A percentile compares a stretch with the other conserved stretches of the same genome.
These are phyloP conservation scores for Globisporangium parvum DNA, from an alignment of 352 stramenopile genomes.

Conservation along the genomic window DNA sequence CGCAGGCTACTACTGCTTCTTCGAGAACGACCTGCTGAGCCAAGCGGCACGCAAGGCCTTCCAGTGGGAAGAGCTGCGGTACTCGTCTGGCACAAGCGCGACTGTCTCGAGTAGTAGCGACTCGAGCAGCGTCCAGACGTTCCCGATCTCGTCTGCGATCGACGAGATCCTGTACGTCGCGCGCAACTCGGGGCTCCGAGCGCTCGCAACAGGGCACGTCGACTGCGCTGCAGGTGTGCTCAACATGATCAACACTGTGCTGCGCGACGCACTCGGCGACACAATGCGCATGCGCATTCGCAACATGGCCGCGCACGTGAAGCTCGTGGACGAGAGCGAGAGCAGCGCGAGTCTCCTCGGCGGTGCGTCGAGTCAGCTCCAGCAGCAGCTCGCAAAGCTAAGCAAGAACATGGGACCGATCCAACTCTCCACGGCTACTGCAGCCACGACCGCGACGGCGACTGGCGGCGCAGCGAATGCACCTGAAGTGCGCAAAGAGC, in stretches of 20 bases:
- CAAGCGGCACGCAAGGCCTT: constrained; percentile 79
- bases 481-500: constrained; percentile 47
- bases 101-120: constrained; percentile 3
- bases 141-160: constrained; percentile 78
- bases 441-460: constrained; percentile 7
- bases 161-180: constrained; percentile 88
- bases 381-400: constrained; percentile 80
- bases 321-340: constrained; percentile 58
- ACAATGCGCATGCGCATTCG: constrained; percentile 75
- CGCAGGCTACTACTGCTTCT: constrained; percentile 83
- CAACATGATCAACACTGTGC: constrained; percentile 83
- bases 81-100: constrained; percentile 25
- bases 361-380: constrained; percentile 59
- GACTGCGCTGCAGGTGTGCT: constrained; percentile 79
- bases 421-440: constrained; percentile 15
- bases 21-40: constrained; percentile 76
- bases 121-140: constrained; percentile 26
- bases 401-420: constrained; percentile 74
- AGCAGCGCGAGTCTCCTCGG: constrained; percentile 32
- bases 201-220: constrained; percentile 73
- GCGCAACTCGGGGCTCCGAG: constrained; percentile 72
- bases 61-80: constrained; percentile 78
- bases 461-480: constrained; percentile 13
- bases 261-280: constrained; percentile 72
- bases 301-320: constrained; percentile 58